Percentiles rank a stretch among this genome's conserved stretches.
Evolutionary conservation across 345 rosid genomes (phyloP).

Genomic region (Eutrema japonicum): DNA sequence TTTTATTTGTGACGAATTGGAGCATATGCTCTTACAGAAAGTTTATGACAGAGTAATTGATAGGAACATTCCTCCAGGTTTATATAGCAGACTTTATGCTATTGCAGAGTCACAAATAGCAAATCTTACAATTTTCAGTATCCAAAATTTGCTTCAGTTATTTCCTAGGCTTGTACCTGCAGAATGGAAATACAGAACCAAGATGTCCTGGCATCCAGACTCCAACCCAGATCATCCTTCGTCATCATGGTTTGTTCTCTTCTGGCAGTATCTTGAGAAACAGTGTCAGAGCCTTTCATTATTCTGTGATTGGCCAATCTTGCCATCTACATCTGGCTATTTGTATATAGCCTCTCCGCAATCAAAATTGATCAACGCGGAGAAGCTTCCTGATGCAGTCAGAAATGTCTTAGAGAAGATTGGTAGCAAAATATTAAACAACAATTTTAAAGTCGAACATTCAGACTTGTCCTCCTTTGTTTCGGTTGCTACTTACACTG

Average conservation of each 20-base stretch:
- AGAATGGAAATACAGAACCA: constrained; percentile 75
- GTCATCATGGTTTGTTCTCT: constrained; percentile 79
- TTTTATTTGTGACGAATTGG: constrained; percentile 78
- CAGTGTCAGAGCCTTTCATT: constrained; percentile 64
- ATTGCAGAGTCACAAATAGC: constrained; percentile 69
- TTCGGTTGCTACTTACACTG: constrained; percentile 62
- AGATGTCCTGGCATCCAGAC: constrained; percentile 74
- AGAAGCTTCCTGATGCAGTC: constrained; percentile 65
- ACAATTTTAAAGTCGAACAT: constrained; percentile 63
- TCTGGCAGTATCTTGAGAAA: constrained; percentile 77
- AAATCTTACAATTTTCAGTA: constrained; percentile 61
- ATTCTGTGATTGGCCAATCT: constrained; percentile 91
- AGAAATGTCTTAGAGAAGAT: constrained; percentile 67
- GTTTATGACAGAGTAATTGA: constrained; percentile 73
- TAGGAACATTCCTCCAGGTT: constrained; percentile 56
- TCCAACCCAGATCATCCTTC: constrained; percentile 65
- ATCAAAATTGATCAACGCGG: constrained; percentile 71
- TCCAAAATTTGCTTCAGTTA: constrained; percentile 60
- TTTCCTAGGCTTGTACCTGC: constrained; percentile 81
- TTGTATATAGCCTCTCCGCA: constrained; percentile 70
- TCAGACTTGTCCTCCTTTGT: constrained; percentile 73
- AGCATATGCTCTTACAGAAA: constrained; percentile 68
- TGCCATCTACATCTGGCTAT: constrained; percentile 83
- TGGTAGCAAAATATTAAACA: constrained; percentile 82
- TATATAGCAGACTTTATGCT: constrained; percentile 67